Base-by-base conservation (phyloP, 495 filamentous ascomycete species). In the Aspergillus bertholletiae region DNA sequence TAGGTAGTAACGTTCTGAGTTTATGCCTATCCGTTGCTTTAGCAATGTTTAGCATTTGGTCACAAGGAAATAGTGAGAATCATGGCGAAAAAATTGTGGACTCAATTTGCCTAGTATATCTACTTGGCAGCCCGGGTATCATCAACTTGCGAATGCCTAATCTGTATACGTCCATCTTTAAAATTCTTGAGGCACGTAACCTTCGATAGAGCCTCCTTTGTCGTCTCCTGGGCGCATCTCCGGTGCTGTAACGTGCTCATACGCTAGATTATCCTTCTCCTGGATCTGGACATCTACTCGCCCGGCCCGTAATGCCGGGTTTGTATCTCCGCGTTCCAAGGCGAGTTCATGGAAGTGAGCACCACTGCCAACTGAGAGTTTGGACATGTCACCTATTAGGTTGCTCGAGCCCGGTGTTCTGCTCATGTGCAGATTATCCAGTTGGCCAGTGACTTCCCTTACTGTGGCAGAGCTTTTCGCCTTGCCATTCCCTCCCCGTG, bases 301-400 rank as follows among this genome's bases (percentile, higher is more conserved):
- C 5, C 75, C 68, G 13, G 57, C 46, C 13, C 63, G 68, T 13
- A 63, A 54, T 4, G 64, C 54, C 8, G 57, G 49, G 39, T 63
- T 65, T 0, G 57, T 54, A 55, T 80, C 79, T 13, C 79, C 78
- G 20, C 79, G 71, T 53, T 81, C 78, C 49, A 79, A 26, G 9
- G 79, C 75, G 1, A 82, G 72, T 20, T 74, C 73, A 12, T 55
- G 56, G 0, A 69, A 62, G 26, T 64, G 65, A 28, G 53, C 51
- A 43, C 56, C 52, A 24, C 68, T 69, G n/a, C 59, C 54, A 24
- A 75, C 48, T 1, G 55, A 54, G 17, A 65, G 52, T 37, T 26
- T 53, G 13, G 54, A 47, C 11, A 65, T 60, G 23, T 60, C 54
- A 22, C 64, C 65, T 46, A 63, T 57, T 18, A 64, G 56, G 34